Evolutionary conservation across 2,329 filamentous ascomycete species (phyloP), one percentile per base, ranked within the genome.

Genomic region (Monosporascus sp.): DNA sequence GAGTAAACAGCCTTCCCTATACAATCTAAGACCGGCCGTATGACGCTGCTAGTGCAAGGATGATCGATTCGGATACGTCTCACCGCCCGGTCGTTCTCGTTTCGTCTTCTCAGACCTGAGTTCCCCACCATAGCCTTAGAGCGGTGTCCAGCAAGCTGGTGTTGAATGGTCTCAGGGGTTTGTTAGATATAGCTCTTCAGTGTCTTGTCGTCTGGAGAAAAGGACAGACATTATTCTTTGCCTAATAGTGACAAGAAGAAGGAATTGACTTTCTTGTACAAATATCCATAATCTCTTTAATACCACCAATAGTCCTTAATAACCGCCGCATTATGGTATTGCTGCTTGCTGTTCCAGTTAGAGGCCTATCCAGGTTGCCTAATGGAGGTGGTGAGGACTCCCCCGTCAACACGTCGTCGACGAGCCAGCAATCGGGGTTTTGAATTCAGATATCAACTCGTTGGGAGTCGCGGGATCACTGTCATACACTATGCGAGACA

Each of bases 1-100:
- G 88, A 89, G 71, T 77, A 77, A 61, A 55, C 47, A 46, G 52
- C 46, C 37, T 48, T 47, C 37, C 41, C 57, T 48, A 54, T 59
- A 60, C 60, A 51, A 56, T 55, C 53, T 53, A 50, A 57, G 47
- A 53, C 50, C 57, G 54, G 51, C 51, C 48, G 17, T 53, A 43
- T 50, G n/a, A 54, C 39, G 38, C 58, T 56, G 44, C 51, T 50
- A 54, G 55, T 45, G 52, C 48, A 47, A 37, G 52, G 51, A 55
- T 50, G 48, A 53, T 53, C 53, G 55, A 54, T 53, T 52, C 48
- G 51, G 50, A 54, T 51, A 3, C 56, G 49, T 52, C 50, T 54
- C 56, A 53, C 51, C 49, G 39, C 54, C 48, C 57, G 55, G 54
- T 52, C 57, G 54, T 57, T 53, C 52, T 56, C 57, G 52, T 55